Base-by-base conservation (phyloP, 257 asterid genomes). In the Solanum sparsipilum region DNA sequence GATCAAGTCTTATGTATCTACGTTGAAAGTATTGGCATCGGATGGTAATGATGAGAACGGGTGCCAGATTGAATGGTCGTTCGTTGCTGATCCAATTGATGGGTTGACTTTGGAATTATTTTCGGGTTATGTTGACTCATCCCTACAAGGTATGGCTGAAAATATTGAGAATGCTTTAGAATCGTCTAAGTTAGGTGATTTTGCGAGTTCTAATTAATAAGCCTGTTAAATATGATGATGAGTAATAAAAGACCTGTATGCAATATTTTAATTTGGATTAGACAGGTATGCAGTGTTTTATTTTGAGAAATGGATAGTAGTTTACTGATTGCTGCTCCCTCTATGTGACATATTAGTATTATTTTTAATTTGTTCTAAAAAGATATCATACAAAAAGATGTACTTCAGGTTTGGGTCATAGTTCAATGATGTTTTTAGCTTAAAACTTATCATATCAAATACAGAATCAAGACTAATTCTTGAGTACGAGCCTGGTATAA, bases 11-110 rank as follows among this genome's bases (percentile, higher is more conserved):
- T 95, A 91, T 31, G 41, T 86, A 85, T 60, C 96, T 9, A 94
- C 93, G 16, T 79, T 93, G 2, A 90, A 88, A 85, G 94, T 94
- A 3, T 16, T 81, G 60, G 44, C 92, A 7, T 44, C 89, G 81
- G 29, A 56, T 56, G 91, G 86, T 21, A 93, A 84, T 41, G 93
- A 81, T 83, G 94, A 71, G 1, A n/a, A 56, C 7, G 90, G 96
- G 5, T 94, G 97, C 71, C 39, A 86, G 94, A 93, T 95, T 88
- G 94, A 93, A 44, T 95, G 98, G 98, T 91, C 94, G 5, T 93
- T 94, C 86, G 76, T 84, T 52, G 93, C 94, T 73, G 97, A 95
- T 87, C 97, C 98, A 1, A 32, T 93, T 48, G 93, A 93, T 35
- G 97, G 97, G 6, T 76, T 92, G 90, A 92, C 90, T 35, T 92